A percentile compares a stretch with the other conserved stretches of the same genome.
These are phyloP conservation scores for Globisporangium recalcitrans DNA, from an alignment of 352 stramenopile genomes.

Conservation along the genomic window DNA sequence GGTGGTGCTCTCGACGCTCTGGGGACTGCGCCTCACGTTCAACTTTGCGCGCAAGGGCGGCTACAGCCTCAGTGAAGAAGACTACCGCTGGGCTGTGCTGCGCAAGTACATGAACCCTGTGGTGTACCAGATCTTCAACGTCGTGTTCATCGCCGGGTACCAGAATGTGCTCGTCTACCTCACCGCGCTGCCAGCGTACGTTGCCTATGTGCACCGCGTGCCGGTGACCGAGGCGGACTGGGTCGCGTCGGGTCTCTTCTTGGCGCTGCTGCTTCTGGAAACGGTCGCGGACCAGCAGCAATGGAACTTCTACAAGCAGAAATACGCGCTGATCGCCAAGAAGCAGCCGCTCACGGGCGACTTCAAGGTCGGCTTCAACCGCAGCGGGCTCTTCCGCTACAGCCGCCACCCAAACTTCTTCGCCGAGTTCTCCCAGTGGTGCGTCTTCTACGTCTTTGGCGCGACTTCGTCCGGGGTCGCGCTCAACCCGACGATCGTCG, in stretches of 20 bases:
- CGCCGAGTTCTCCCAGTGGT: conserved; percentile 88
- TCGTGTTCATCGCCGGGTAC: conserved; percentile 89
- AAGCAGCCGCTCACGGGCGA: conserved; percentile 60
- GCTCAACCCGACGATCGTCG: conserved; percentile 75
- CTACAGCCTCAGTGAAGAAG: conserved; percentile 86
- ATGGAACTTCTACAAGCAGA: conserved; percentile 87
- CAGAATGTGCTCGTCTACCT: conserved; percentile 86
- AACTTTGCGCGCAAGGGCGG: conserved; percentile 91
- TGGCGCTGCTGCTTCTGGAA: conserved; percentile 74
- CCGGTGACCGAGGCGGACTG: conserved; percentile 65
- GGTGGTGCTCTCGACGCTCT: conserved; percentile 75
- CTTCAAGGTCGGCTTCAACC: conserved; percentile 74
- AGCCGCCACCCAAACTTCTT: conserved; percentile 94
- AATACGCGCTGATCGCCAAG: conserved; percentile 57
- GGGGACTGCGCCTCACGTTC: conserved; percentile 84
- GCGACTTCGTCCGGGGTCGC: conserved; percentile 41
- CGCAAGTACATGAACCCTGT: conserved; percentile 74
- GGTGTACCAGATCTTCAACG: conserved; percentile 88
- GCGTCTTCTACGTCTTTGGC: conserved; percentile 88
- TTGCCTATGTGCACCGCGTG: conserved; percentile 42
- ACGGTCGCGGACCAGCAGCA: conserved; percentile 90
- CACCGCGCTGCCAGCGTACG: conserved; percentile 70
- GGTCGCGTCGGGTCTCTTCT: conserved; percentile 56
- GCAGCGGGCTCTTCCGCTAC: conserved; percentile 87
- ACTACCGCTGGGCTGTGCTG: conserved; percentile 90